phyloP scores from a whole-genome alignment of 306 rosid species.

The Dryas drummondii region DNA sequence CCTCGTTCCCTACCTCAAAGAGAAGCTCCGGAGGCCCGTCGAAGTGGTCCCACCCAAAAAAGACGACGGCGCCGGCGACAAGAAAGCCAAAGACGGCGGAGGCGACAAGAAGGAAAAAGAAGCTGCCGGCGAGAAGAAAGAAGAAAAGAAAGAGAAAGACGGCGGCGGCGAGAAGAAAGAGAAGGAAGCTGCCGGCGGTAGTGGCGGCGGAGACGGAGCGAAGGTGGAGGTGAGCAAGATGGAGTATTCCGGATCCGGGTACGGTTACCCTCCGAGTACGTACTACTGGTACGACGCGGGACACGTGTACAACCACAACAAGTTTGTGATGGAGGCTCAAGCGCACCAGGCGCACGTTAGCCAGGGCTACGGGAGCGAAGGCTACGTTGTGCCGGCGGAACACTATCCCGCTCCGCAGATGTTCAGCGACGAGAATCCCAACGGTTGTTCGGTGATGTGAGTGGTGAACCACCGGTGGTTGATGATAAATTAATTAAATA shows the following conservation, averaged over 20 bases:
- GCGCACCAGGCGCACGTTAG: conserved; percentile 36
- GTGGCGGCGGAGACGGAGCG: conserved; percentile 10
- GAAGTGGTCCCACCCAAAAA: conserved; percentile 71
- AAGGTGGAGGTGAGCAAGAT: conserved; percentile 54
- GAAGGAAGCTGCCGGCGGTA: conserved; percentile 26
- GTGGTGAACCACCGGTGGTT: not conserved
- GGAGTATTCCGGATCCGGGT: conserved; percentile 64
- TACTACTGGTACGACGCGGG: conserved; percentile 46
- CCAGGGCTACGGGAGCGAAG: conserved; percentile 31
- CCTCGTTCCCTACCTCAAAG: conserved; percentile 42
- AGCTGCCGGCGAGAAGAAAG: not conserved
- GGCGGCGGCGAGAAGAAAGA: conserved; percentile 10
- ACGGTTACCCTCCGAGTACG: conserved; percentile 26
- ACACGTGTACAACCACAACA: conserved; percentile 24
- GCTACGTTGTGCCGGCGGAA: conserved; percentile 28
- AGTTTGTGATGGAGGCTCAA: conserved; percentile 50
- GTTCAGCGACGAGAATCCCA: conserved; percentile 91
- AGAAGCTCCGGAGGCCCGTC: conserved; percentile 55
- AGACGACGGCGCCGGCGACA: conserved; percentile 28
- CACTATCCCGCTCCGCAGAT: conserved; percentile 44
- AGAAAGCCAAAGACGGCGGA: conserved; percentile 22
- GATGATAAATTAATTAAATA: not conserved
- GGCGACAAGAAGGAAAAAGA: conserved; percentile 26
- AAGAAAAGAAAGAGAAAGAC: conserved; percentile 31
- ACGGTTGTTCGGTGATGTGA: conserved; percentile 87